phyloP scores from a whole-genome alignment of 2,329 filamentous ascomycete species.

The Paraphoma chrysanthemicola region DNA sequence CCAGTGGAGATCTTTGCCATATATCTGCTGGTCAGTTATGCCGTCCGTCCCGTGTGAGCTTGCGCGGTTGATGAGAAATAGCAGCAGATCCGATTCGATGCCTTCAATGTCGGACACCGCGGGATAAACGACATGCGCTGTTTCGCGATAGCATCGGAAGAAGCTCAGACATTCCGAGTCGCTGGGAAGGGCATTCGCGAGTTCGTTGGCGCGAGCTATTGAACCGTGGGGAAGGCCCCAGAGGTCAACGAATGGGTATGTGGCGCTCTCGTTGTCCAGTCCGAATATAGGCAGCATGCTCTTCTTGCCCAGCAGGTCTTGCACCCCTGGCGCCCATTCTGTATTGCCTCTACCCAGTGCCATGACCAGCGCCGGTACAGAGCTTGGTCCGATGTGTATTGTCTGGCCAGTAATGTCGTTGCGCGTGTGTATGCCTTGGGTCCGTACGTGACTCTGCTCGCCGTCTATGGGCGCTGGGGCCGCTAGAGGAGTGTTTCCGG shows the following conservation, averaged over 20 bases:
- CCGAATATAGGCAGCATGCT: slow-evolving; percentile 68
- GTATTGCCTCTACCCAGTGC: slow-evolving; percentile 53
- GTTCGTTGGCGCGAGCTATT: slow-evolving; percentile 62
- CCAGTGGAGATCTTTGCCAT: slow-evolving; percentile 65
- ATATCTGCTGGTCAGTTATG: slow-evolving; percentile 62
- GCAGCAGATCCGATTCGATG: slow-evolving; percentile 62
- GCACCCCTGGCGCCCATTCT: slow-evolving; percentile 58
- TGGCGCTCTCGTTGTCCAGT: slow-evolving; percentile 69
- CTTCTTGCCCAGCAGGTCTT: slow-evolving; percentile 64
- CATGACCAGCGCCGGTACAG: slow-evolving; percentile 67
- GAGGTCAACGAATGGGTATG: slow-evolving; percentile 70
- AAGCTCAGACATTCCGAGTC: slow-evolving; percentile 66
- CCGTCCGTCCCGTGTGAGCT: slow-evolving; percentile 50
- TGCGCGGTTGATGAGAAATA: slow-evolving; percentile 61
- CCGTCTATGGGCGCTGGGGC: slow-evolving; percentile 45
- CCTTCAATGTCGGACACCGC: slow-evolving; percentile 63
- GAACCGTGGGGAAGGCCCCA: slow-evolving; percentile 68
- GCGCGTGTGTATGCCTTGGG: slow-evolving; percentile 66
- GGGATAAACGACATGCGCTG: slow-evolving; percentile 66
- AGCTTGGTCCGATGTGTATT: slow-evolving; percentile 67
- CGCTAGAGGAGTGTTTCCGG: slow-evolving; percentile 42
- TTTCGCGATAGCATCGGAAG: slow-evolving; percentile 64
- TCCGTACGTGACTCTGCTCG: slow-evolving; percentile 50
- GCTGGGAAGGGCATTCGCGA: slow-evolving; percentile 65
- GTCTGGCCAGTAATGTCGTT: slow-evolving; percentile 67